Base-by-base conservation (phyloP, 2,329 filamentous ascomycete species). In the Aotearoamyces nothofagi region DNA sequence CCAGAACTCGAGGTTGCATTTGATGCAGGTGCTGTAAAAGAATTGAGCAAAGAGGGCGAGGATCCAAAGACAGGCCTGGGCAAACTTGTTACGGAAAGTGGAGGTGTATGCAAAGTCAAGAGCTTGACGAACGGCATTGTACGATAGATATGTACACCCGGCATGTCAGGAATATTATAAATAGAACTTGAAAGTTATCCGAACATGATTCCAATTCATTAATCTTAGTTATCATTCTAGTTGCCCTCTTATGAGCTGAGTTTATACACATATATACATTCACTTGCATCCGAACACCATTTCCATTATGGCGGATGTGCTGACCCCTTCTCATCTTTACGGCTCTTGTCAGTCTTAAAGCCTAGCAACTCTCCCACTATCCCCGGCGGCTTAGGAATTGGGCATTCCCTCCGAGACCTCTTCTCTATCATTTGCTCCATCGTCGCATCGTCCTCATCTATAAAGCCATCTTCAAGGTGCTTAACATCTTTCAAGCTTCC, bases 311-410 rank as follows among this genome's bases (percentile, higher is more conserved):
- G 19, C n/a, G 19, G 19, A 7, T n/a, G 19, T 27, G 9, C 16
- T 43, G 9, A 49, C 44, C 10, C 46, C 43, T 14, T 27, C n/a
- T n/a, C 19, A 20, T 20, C 7, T n/a, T 20, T n/a, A 7, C 19
- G 7, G 7, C 7, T 7, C n/a, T n/a, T n/a, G n/a, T 20, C 19
- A 20, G 7, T 20, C 11, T 20, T 66, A 47, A 87, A 78, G 0
- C 81, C 82, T 36, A 90, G 55, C 41, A 87, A 60, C 46, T 79
- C 69, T 9, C 80, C 81, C 25, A 92, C 56, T 17, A 84, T 56
- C 3, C 84, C 86, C 17, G 72, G 65, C 0, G 90, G 87, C 54
- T 94, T 94, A 4, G 90, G 90, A 9, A 98, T 74, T 0, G 90
- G 90, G 49, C 90, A 98, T 50, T 92, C 82, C 44, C 82, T 67